Conservation (phyloP, 2,329 filamentous ascomycete genomes). For the Sphaerulina musiva region DNA sequence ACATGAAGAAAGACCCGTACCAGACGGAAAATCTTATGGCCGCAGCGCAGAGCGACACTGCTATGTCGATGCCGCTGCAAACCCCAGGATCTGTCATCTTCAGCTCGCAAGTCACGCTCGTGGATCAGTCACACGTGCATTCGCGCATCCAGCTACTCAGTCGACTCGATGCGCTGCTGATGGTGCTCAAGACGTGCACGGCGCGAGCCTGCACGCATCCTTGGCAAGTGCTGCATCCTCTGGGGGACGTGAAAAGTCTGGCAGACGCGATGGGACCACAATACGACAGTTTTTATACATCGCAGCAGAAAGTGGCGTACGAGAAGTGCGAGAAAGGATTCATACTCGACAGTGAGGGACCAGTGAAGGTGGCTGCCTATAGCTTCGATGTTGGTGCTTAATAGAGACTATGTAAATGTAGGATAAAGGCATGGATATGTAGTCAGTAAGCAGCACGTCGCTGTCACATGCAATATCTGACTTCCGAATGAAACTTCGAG, state of each 20-base stretch:
- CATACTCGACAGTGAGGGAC: conserved; percentile 20
- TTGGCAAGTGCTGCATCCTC: conserved; percentile 17
- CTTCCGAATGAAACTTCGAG: no score
- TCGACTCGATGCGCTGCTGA: conserved; percentile 18
- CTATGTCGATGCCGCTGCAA: not conserved
- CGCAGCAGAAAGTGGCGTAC: conserved; percentile 15
- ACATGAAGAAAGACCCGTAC: conserved; percentile 33
- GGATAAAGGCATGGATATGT: not conserved
- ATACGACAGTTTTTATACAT: conserved; percentile 17
- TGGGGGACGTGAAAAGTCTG: conserved; percentile 7
- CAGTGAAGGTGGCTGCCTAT: conserved; percentile 10
- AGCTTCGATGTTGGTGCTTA: conserved; percentile 7
- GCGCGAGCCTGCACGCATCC: conserved; percentile 15
- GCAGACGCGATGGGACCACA: conserved; percentile 8
- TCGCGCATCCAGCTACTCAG: not conserved
- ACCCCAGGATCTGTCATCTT: not conserved
- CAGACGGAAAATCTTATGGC: conserved; percentile 22
- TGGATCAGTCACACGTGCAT: not conserved
- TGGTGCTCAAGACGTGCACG: conserved; percentile 21
- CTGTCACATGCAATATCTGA: not conserved
- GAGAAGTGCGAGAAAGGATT: conserved; percentile 23
- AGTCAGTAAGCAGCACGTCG: not conserved
- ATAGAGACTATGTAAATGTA: not conserved
- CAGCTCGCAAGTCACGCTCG: not conserved
- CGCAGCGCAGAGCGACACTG: not conserved